These are phyloP conservation scores for Cytospora leucostoma DNA, from an alignment of 2,329 filamentous ascomycete species.

Conservation along the genomic window DNA sequence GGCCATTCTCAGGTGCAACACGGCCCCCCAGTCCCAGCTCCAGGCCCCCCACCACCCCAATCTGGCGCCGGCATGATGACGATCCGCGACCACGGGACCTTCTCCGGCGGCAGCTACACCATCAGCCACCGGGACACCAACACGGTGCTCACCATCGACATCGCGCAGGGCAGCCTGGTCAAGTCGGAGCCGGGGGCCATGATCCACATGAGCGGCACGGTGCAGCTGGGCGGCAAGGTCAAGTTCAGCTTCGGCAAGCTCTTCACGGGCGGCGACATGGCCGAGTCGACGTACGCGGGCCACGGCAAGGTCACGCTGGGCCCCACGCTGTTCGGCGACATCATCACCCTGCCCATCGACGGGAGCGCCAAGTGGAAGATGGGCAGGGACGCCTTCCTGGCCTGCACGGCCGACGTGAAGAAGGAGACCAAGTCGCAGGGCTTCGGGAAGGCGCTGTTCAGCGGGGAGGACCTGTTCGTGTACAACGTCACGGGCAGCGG, in stretches of 20 bases:
- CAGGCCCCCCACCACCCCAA: background rate
- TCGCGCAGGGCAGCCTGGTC: conserved; percentile 27
- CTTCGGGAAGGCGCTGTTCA: conserved; percentile 30
- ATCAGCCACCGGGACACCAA: conserved; percentile 21
- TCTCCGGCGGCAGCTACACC: conserved; percentile 28
- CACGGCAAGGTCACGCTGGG: conserved; percentile 27
- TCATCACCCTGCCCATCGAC: conserved; percentile 30
- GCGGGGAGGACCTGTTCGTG: conserved; percentile 31
- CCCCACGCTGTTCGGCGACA: conserved; percentile 31
- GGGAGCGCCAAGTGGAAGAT: conserved; percentile 27
- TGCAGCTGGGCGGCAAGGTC: conserved; percentile 29
- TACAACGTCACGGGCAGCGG: conserved; percentile 29
- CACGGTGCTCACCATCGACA: conserved; percentile 26
- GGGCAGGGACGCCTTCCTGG: conserved; percentile 30
- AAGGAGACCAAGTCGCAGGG: conserved; percentile 30
- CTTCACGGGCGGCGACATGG: conserved; percentile 29
- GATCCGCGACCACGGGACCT: conserved; percentile 21
- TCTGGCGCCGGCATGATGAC: background rate
- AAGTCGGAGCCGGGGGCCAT: conserved; percentile 29
- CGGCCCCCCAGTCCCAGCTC: background rate
- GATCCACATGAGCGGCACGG: conserved; percentile 30
- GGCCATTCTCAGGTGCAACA: background rate
- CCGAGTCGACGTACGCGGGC: conserved; percentile 29
- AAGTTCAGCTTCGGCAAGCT: conserved; percentile 32
- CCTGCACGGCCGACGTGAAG: conserved; percentile 29